A percentile compares a stretch with the other conserved stretches of the same genome.
Evolutionary conservation across 441 rosid genomes (phyloP).

Genomic region (Croton laevigatus): DNA sequence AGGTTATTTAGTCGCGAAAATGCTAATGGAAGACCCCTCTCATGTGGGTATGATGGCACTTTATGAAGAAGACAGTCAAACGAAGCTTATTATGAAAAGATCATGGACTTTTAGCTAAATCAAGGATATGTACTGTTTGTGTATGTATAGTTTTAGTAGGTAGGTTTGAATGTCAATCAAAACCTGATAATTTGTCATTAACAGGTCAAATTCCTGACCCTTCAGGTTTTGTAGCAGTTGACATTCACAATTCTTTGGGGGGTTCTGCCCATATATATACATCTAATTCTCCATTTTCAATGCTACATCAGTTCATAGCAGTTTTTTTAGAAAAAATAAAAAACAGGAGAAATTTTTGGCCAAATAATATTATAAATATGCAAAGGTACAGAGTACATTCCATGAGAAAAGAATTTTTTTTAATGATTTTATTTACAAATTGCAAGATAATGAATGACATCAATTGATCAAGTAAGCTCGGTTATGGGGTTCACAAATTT

Average conservation of each 20-base stretch:
- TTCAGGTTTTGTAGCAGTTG: conserved; percentile 9
- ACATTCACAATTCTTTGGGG: neutral
- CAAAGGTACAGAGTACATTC: too few relatives aligned
- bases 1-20: conserved; percentile 85
- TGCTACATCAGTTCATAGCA: too few relatives aligned
- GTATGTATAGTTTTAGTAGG: neutral
- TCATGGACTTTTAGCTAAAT: conserved; percentile 50
- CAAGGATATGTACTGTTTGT: conserved; percentile 17
- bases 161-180: neutral
- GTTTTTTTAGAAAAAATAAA: too few relatives aligned
- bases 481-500: too few relatives aligned
- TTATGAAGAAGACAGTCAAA: conserved; percentile 73
- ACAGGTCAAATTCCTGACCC: neutral
- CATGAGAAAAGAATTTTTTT: too few relatives aligned
- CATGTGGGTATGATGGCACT: conserved; percentile 84
- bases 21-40: conserved; percentile 95
- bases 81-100: conserved; percentile 71
- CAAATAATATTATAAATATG: too few relatives aligned
- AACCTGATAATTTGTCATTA: conserved; percentile 1
- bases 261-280: neutral
- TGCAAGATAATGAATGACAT: too few relatives aligned
- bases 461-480: too few relatives aligned
- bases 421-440: too few relatives aligned
- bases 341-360: too few relatives aligned
- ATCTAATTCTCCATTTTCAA: too few relatives aligned